These are phyloP conservation scores for Sphaerostilbella broomeana DNA, from an alignment of 2,329 filamentous ascomycete genomes.

Conservation along the genomic window DNA sequence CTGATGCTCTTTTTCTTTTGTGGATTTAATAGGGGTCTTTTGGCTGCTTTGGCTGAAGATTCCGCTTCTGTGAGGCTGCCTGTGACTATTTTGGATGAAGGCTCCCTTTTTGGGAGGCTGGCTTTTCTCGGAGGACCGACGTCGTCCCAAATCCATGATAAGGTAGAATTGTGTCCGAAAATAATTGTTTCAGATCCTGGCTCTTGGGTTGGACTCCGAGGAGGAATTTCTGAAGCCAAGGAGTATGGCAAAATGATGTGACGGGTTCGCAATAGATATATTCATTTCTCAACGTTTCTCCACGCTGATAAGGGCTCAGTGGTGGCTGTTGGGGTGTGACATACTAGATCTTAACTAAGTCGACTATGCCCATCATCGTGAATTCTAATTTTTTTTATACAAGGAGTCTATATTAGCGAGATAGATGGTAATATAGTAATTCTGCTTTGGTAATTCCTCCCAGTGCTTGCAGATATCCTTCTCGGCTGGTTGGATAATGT, in stretches of 20 bases:
- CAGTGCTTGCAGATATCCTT: conserved; percentile 1
- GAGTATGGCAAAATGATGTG: background rate
- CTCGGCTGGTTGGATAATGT: conserved; percentile 14
- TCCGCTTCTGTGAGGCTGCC: no score
- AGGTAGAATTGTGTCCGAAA: conserved; percentile 6
- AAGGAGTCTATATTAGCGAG: conserved; percentile 7
- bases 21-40: no score
- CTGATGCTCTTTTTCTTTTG: no score
- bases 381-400: background rate
- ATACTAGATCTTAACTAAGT: background rate
- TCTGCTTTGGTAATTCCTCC: conserved; percentile 7
- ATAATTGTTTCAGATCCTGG: conserved; percentile 4
- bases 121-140: background rate
- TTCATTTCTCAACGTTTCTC: background rate
- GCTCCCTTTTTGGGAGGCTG: background rate
- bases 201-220: background rate
- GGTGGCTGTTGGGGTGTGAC: background rate
- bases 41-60: no score
- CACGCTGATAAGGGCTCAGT: background rate
- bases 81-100: no score
- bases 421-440: conserved; percentile 8
- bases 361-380: background rate
- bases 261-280: background rate
- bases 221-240: background rate
- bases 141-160: conserved; percentile 3